Evolutionary conservation across 2,329 filamentous ascomycete species (phyloP), one percentile per base, ranked within the genome.

Genomic region (Penicillium glabrum): DNA sequence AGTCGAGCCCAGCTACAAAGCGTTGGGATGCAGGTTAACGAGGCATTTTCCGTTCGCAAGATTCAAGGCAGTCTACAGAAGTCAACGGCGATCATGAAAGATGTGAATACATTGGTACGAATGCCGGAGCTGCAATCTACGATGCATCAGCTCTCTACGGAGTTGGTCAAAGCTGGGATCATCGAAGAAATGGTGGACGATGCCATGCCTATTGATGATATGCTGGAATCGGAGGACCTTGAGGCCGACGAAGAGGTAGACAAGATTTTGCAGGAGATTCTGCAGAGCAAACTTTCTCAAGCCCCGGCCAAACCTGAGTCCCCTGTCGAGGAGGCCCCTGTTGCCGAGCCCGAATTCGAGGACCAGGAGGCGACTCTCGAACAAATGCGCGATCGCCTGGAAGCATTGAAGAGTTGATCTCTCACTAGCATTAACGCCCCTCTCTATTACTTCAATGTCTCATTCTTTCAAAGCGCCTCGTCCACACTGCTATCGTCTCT

Each of bases 121-220:
- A 77, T 99, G 66, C 95, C 95, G 11, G 90, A 96, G 78, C 80
- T 98, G 60, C 91, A 89, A 21, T 87, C 85, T 14, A 97, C 93
- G 9, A 98, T 98, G 93, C 83, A 87, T 61, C 91, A 96, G 74
- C 80, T 98, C 49, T 89, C 88, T 67, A 83, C 88, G 56, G 95
- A 98, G 81, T 78, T 98, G 64, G 89, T 96, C 75, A 96, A 92
- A 79, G 93, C 95, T 2, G 95, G 93, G 16, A 93, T 99, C 63
- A 96, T 98, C 59, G 93, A 98, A 80, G 95, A 99, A 79, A 97
- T 98, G 90, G 87, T 96, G 5, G 90, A 88, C 47, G 93, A 98
- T 72, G 87, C 83, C 44, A 79, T 98, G 63, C 91, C 92, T n/a
- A 80, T 84, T 59, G 84, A 88, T 62, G 88, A 92, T 56, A 77